Evolutionary conservation across 2,329 filamentous ascomycete species (phyloP), one percentile per base, ranked within the genome.

Genomic region (Grosmannia clavigera): DNA sequence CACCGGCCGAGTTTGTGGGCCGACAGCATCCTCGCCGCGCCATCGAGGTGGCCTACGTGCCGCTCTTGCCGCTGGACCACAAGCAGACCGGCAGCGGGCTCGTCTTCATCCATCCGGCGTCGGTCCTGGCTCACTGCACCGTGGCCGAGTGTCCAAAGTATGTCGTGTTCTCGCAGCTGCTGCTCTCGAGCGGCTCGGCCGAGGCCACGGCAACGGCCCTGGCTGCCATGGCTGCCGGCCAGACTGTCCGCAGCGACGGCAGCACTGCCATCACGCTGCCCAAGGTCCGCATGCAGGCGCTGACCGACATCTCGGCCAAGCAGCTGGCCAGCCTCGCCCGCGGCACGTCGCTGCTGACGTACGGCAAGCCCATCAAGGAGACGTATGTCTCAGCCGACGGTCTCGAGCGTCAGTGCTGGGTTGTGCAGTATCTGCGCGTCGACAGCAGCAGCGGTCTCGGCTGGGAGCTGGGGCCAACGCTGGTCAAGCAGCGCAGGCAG

Each of bases 281-380:
- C 22, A 90, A 88, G 73, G 91, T 90, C 35, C 78, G 94, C 52
- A 95, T 99, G 88, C 88, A 92, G 69, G 82, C 92, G 3, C 79
- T 99, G 25, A 92, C 91, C 2, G 83, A 92, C 33, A 77, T 95
- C 7, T 88, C 84, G 19, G 87, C 84, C 1, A 80, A 81, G 2
- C 88, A 95, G 70, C 79, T 99, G 6, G 83, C 88, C 4, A 84
- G 83, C 1, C 77, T 97, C 59, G 89, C 91, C 5, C 87, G 90
- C 69, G 89, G 88, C 0, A 97, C 94, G 14, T 89, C 91, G 56
- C 75, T 99, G 59, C 72, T 97, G 27, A 82, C 82, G 46, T 91
- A 92, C 65, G 89, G 90, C 3, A 97, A 97, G 75, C 92, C 94
- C 1, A 85, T 96, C 69, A 94, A 94, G 66, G 92, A 94, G 76